These are phyloP conservation scores for Russula vinacea DNA, from an alignment of 768 basidiomycete genomes.

Conservation along the genomic window DNA sequence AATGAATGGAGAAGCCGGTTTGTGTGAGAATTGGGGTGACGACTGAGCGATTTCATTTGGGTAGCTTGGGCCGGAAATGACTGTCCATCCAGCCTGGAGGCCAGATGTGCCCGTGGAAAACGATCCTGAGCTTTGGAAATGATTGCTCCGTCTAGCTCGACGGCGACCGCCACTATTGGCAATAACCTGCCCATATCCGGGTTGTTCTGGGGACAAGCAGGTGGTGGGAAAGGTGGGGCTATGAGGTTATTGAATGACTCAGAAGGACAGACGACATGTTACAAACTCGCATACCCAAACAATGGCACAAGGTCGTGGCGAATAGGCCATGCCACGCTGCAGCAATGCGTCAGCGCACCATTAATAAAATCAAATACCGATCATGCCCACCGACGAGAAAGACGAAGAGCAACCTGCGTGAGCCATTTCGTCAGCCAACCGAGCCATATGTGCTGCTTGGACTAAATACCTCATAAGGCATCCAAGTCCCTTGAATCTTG, in stretches of 20 bases:
- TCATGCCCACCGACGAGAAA: constrained; percentile 68
- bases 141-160: constrained; percentile 25
- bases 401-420: constrained; percentile 65
- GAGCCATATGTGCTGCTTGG: constrained; percentile 7
- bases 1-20: constrained; percentile 11
- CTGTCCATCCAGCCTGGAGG: constrained; percentile 29
- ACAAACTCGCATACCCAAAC: constrained; percentile 60
- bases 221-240: constrained; percentile 83
- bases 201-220: constrained; percentile 80
- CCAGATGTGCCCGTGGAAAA: constrained; percentile 18
- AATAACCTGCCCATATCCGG: constrained; percentile 83
- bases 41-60: constrained; percentile 22
- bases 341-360: constrained; percentile 25
- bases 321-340: constrained; percentile 86
- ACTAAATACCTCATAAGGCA: constrained; percentile 75
- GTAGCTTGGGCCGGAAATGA: constrained; percentile 27
- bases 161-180: constrained; percentile 36
- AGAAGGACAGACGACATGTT: constrained; percentile 19
- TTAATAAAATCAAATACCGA: not conserved
- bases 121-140: constrained; percentile 20
- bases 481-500: constrained; percentile 93
- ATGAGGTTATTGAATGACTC: constrained; percentile 23
- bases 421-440: constrained; percentile 16
- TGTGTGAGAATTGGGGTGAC: constrained; percentile 14
- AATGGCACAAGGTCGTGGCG: constrained; percentile 82